phyloP scores from a whole-genome alignment of 2,329 filamentous ascomycete species.

The Boeremia lycopersici region DNA sequence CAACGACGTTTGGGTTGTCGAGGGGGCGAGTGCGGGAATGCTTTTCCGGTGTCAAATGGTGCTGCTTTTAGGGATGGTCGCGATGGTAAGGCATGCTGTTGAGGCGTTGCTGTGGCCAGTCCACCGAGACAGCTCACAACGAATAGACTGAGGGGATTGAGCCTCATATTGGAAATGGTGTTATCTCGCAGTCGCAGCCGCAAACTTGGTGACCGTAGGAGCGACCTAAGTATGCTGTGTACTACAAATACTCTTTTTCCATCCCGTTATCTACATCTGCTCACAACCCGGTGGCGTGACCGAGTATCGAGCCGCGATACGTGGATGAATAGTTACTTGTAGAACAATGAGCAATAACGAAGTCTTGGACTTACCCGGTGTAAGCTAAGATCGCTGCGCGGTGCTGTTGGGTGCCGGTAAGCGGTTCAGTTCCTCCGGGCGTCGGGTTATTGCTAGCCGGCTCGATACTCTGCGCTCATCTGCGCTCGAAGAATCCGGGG shows the following conservation, averaged over 20 bases:
- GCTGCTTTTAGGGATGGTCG: not conserved
- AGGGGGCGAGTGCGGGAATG: slow-evolving; percentile 1
- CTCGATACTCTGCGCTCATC: not conserved
- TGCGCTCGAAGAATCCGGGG: not conserved
- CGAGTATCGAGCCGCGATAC: not conserved
- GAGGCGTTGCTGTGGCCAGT: not conserved
- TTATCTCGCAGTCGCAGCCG: not conserved
- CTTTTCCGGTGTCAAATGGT: not conserved
- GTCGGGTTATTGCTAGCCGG: not conserved
- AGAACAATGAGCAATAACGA: not conserved
- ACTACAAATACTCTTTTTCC: not conserved
- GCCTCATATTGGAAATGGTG: not conserved
- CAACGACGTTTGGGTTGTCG: slow-evolving; percentile 5
- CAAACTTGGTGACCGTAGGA: no score
- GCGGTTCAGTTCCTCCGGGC: not conserved
- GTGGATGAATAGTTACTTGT: not conserved
- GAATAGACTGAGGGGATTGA: not conserved
- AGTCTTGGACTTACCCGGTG: not conserved
- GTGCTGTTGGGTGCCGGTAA: not conserved
- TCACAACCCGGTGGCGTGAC: not conserved
- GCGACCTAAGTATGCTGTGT: not conserved
- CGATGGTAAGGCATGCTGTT: not conserved
- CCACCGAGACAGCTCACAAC: not conserved
- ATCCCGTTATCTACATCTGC: not conserved
- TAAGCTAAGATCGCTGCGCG: not conserved